Evolutionary conservation across 768 basidiomycete species (phyloP), one percentile per base, ranked within the genome.

Genomic region (Fistulinella prunicolor): DNA sequence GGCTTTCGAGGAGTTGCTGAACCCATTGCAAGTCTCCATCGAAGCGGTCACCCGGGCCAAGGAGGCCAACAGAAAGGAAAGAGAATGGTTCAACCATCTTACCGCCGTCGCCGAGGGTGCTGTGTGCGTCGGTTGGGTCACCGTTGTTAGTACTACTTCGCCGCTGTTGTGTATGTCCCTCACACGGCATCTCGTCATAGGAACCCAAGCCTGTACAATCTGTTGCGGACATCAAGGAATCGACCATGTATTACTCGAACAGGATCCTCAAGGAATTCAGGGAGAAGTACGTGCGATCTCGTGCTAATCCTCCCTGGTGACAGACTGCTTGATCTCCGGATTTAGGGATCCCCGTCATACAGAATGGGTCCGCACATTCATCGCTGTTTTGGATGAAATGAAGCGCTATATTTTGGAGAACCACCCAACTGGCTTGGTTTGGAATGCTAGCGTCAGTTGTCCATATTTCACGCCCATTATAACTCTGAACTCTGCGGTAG

Each of bases 201-300:
- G 74, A 90, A 72, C 78, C 82, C 7, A 91, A 89, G 62, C 95
- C 95, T 1, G 89, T 77, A 5, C 80, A 86, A 21, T 86, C 78
- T 54, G 74, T 97, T n/a, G 73, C 68, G 16, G 90, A 94, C 41
- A 79, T 87, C 67, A 94, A 89, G 68, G 93, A 97, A 21, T 81
- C 89, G 4, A 80, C 86, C 10, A 77, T 81, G 61, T 99, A 91
- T 71, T 98, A 92, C 65, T 85, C 84, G 2, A 91, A 96, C 68
- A 82, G 85, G 49, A 79, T 98, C 38, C 84, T 93, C 68, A 91
- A 93, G 67, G 91, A 94, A 54, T 91, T 79, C 76, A 98, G 92
- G 66, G 89, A 91, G 7, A 91, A 90, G 95, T 93, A 50, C 48
- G 87, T 62, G 3, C 53, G 12, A 30, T 37, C 37, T 19, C n/a